Conservation (phyloP, 2,329 filamentous ascomycete species). For the Fusarium haematococcum region DNA sequence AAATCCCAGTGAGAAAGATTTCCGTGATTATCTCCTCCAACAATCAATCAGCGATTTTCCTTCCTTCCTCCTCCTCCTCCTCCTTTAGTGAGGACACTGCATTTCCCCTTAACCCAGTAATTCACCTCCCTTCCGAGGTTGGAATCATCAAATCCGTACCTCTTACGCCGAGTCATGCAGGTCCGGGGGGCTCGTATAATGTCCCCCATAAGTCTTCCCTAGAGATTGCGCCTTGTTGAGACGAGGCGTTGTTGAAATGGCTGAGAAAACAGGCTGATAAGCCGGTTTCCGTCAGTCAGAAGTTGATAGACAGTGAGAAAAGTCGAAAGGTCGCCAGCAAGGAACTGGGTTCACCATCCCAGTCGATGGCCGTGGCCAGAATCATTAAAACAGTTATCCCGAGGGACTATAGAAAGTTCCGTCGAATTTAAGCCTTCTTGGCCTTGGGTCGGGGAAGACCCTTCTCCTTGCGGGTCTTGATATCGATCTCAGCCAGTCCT, state of each 20-base stretch:
- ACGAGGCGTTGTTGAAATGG: slow-evolving; percentile 31
- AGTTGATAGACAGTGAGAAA: slow-evolving; percentile 1
- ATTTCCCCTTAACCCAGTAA: slow-evolving; percentile 32
- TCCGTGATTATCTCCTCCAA: slow-evolving; percentile 31
- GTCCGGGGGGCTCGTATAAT: slow-evolving; percentile 27
- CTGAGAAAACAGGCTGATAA: slow-evolving; percentile 14
- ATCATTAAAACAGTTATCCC: slow-evolving; percentile 2
- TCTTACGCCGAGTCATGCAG: slow-evolving; percentile 47
- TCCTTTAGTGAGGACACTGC: slow-evolving; percentile 10
- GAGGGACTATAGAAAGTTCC: not conserved
- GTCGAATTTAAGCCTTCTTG: slow-evolving; percentile 46
- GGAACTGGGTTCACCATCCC: not conserved
- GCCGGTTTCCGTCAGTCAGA: slow-evolving; percentile 9
- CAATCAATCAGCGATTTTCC: slow-evolving; percentile 12
- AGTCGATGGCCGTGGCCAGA: not conserved
- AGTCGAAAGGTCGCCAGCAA: not conserved
- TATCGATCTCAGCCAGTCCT: slow-evolving; percentile 93
- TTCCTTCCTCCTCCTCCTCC: not conserved
- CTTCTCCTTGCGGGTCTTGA: slow-evolving; percentile 67
- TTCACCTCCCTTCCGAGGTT: slow-evolving; percentile 38
- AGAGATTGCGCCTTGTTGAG: slow-evolving; percentile 25
- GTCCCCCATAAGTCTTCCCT: slow-evolving; percentile 37
- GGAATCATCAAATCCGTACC: slow-evolving; percentile 38
- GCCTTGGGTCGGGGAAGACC: slow-evolving; percentile 63
- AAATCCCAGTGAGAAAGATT: slow-evolving; percentile 37